Percentiles rank a stretch among this genome's conserved stretches.
phyloP scores from a whole-genome alignment of 495 filamentous ascomycete genomes.

The Neurospora terricola region DNA sequence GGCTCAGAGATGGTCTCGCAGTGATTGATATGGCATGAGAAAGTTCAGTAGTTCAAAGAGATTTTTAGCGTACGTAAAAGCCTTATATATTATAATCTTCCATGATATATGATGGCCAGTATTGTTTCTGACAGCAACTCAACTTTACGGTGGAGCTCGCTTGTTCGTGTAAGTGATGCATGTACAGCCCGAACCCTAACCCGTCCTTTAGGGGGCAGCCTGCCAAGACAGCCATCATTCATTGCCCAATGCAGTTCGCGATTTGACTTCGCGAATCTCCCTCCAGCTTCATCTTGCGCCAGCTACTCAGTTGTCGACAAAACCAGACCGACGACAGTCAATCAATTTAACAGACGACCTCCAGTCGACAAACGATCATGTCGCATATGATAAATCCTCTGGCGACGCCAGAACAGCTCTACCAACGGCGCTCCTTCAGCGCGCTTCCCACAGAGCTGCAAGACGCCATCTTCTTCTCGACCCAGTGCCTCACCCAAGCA shows the following conservation, averaged over 20 bases:
- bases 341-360: background rate
- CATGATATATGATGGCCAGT: background rate
- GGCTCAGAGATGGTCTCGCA: background rate
- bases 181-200: background rate
- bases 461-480: conserved; percentile 54
- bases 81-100: too few relatives aligned
- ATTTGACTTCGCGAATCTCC: too few relatives aligned
- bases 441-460: conserved; percentile 73
- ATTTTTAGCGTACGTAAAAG: background rate
- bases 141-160: background rate
- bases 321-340: background rate
- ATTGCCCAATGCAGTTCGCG: background rate
- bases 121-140: background rate
- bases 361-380: conserved; percentile 22
- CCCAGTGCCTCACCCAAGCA: conserved; percentile 72
- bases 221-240: background rate
- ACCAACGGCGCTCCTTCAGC: conserved; percentile 38
- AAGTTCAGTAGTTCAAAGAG: background rate
- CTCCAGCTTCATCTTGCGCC: background rate
- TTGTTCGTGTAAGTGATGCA: background rate
- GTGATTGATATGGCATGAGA: background rate
- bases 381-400: conserved; percentile 69
- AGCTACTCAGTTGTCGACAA: background rate
- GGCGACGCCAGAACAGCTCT: conserved; percentile 72
- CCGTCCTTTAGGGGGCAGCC: background rate